Evolutionary conservation across 176 grass and related monocot genomes (phyloP).

Genomic region (sorghum (Sorghum bicolor)): Sorghum_bicolor_NCBIv3 NC_012876.2:63220001-63220500

Average conservation of each 20-base stretch:
- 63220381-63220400: slow-evolving; percentile 44
- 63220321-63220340: slow-evolving; percentile 73
- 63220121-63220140: slow-evolving; percentile 95
- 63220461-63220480: slow-evolving; percentile 57
- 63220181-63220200: slow-evolving; percentile 39
- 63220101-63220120: slow-evolving; percentile 98
- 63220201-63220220: slow-evolving; percentile 58
- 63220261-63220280: slow-evolving; percentile 86
- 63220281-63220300: slow-evolving; percentile 95
- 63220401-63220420: slow-evolving; percentile 69
- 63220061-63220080: no score
- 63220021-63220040: no score
- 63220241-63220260: slow-evolving; percentile 85
- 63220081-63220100: slow-evolving; percentile 71
- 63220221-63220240: slow-evolving; percentile 89
- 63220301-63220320: slow-evolving; percentile 25
- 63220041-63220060: neutral
- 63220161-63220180: slow-evolving; percentile 52
- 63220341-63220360: slow-evolving; percentile 93
- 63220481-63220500: slow-evolving; percentile 42
- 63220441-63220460: slow-evolving; percentile 63
- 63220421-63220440: slow-evolving; percentile 66
- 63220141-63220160: slow-evolving; percentile 66
- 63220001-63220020: no score
- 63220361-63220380: slow-evolving; percentile 78